A percentile compares a stretch with the other conserved stretches of the same genome.
Evolutionary conservation across 106 monocot genomes (phyloP).

Genomic region (Acorus gramineus): DNA sequence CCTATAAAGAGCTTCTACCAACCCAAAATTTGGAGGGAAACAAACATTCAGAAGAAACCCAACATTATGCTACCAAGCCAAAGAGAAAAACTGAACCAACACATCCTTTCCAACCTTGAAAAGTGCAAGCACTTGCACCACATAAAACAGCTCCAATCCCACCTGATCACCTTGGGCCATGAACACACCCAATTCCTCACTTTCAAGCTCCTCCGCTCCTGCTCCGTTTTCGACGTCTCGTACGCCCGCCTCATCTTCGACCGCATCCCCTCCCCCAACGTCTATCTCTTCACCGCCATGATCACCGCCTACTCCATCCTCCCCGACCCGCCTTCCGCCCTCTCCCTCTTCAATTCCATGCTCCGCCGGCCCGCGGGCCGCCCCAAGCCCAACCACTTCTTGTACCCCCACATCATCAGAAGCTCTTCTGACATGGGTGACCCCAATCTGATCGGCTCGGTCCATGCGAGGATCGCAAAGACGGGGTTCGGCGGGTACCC

Average conservation of each 20-base stretch:
- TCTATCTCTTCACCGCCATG: constrained; percentile 85
- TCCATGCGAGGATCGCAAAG: constrained; percentile 38
- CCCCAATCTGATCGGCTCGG: constrained; percentile 15
- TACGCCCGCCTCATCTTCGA: constrained; percentile 74
- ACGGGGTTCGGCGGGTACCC: constrained; percentile 31
- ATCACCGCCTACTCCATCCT: constrained; percentile 62
- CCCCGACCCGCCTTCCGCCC: constrained; percentile 22
- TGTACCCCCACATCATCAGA: constrained; percentile 68
- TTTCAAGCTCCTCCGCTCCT: constrained; percentile 81
- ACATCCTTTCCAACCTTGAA: constrained; percentile 24
- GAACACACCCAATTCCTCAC: constrained; percentile 48
- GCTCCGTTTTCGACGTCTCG: constrained; percentile 37
- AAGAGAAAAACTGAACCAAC: constrained; percentile 12
- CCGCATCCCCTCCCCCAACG: constrained; percentile 43
- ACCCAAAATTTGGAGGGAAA: too few species aligned
- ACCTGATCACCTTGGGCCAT: constrained; percentile 47
- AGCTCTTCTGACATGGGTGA: constrained; percentile 21
- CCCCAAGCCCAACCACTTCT: constrained; percentile 64
- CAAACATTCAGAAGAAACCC: too few species aligned
- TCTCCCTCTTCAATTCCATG: constrained; percentile 44
- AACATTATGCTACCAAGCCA: too few species aligned
- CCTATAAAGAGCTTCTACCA: too few species aligned
- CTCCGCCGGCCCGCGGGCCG: constrained; percentile 15
- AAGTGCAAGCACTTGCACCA: constrained; percentile 37
- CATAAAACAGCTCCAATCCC: constrained; percentile 70